phyloP scores from a whole-genome alignment of 257 asterid species.

The Apocynum venetum region DNA sequence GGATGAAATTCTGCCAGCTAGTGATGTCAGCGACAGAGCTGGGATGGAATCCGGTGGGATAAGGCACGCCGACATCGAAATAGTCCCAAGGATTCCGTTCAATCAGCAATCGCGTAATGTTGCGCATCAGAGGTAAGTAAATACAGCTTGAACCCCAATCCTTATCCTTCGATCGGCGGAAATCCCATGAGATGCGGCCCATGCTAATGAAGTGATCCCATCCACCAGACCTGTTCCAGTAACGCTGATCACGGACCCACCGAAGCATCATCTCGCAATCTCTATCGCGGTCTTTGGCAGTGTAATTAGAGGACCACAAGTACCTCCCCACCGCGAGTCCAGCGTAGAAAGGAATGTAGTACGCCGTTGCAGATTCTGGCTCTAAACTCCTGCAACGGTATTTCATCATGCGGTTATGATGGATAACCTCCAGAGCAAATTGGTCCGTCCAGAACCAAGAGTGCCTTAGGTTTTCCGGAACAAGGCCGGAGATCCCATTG shows the following conservation, averaged over 20 bases:
- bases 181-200: constrained; percentile 84
- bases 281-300: constrained; percentile 52
- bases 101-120: constrained; percentile 61
- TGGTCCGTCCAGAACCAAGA: constrained; percentile 84
- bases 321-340: constrained; percentile 66
- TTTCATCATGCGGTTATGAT: constrained; percentile 54
- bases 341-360: constrained; percentile 69
- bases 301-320: constrained; percentile 37
- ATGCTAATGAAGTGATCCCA: constrained; percentile 70
- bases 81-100: constrained; percentile 75
- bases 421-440: constrained; percentile 55
- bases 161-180: constrained; percentile 46
- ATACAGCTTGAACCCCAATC: constrained; percentile 82
- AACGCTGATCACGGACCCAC: constrained; percentile 52
- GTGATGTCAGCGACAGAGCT: constrained; percentile 30
- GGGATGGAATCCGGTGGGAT: constrained; percentile 91
- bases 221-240: constrained; percentile 41
- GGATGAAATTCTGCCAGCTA: constrained; percentile 57
- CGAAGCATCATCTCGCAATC: constrained; percentile 49
- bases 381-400: constrained; percentile 50
- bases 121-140: constrained; percentile 49
- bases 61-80: constrained; percentile 73
- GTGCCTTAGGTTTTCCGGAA: constrained; percentile 36
- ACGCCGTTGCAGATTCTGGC: constrained; percentile 54
- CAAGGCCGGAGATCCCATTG: constrained; percentile 20